Conservation (phyloP, 768 basidiomycete species). For the Lyophyllum shimeji region DNA sequence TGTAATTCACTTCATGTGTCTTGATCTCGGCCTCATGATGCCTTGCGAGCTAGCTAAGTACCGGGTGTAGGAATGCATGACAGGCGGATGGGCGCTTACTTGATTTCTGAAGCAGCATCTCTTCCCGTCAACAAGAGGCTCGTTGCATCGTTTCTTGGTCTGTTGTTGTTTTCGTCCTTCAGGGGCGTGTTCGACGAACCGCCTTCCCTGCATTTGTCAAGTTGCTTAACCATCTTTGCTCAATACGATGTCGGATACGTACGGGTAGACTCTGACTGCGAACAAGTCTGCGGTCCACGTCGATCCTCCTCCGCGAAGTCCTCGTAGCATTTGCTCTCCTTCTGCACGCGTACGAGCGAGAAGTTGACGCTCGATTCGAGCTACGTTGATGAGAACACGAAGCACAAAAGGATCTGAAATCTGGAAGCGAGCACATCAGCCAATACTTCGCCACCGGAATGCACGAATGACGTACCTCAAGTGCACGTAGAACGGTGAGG, state of each 20-base stretch:
- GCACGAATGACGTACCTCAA: conserved; percentile 55
- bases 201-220: conserved; percentile 50
- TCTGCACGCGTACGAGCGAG: conserved; percentile 64
- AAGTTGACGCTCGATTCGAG: conserved; percentile 68
- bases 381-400: conserved; percentile 78
- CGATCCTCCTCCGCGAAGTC: conserved; percentile 45
- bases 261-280: conserved; percentile 66
- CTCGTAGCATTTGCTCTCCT: conserved; percentile 53
- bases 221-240: background rate
- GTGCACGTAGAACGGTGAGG: conserved; percentile 76
- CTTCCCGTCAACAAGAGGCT: conserved; percentile 54
- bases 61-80: background rate
- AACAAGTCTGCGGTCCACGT: conserved; percentile 68
- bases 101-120: conserved; percentile 47
- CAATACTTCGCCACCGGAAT: background rate
- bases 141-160: conserved; percentile 30
- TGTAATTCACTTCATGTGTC: conserved; percentile 37
- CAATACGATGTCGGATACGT: conserved; percentile 23
- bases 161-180: conserved; percentile 18
- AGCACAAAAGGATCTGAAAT: conserved; percentile 71
- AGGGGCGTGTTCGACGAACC: conserved; percentile 56
- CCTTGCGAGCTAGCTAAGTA: conserved; percentile 28
- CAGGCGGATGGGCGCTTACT: conserved; percentile 32
- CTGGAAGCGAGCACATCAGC: conserved; percentile 38
- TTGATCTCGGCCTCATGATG: conserved; percentile 41